phyloP scores from a whole-genome alignment of 1,139 yeast species.

The Magnusiomyces starmeri region DNA sequence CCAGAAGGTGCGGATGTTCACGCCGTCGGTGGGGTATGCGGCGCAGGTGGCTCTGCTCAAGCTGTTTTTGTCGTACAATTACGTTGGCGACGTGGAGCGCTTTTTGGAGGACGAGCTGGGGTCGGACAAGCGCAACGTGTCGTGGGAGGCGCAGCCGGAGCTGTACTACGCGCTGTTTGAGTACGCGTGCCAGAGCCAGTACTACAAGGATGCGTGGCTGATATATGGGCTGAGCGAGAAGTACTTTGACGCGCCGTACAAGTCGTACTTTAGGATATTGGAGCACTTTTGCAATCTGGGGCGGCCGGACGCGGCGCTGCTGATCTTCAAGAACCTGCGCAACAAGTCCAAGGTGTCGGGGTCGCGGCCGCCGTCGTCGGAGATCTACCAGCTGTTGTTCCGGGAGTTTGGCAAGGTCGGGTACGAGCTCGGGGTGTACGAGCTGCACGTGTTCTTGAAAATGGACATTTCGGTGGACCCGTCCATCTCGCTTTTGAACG shows the following conservation, averaged over 20 bases:
- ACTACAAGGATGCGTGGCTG: conserved; percentile 53
- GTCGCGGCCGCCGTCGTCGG: conserved; percentile 54
- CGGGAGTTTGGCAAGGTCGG: conserved; percentile 51
- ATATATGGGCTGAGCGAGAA: conserved; percentile 54
- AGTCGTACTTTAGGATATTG: conserved; percentile 54
- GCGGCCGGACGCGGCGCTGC: conserved; percentile 58
- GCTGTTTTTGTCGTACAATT: conserved; percentile 43
- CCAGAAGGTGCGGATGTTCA: conserved; percentile 36
- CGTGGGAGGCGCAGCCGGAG: conserved; percentile 31
- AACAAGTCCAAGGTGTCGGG: conserved; percentile 51
- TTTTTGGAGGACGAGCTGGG: conserved; percentile 53
- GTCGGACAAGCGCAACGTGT: conserved; percentile 34
- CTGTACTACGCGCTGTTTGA: conserved; percentile 41
- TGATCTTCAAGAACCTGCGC: conserved; percentile 58
- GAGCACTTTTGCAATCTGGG: conserved; percentile 50
- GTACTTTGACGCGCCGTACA: conserved; percentile 54
- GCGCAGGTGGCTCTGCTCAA: conserved; percentile 44
- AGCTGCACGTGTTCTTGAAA: conserved; percentile 57
- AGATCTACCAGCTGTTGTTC: conserved; percentile 58
- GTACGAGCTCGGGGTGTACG: conserved; percentile 63
- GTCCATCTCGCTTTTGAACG: conserved; percentile 53
- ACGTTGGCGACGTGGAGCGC: conserved; percentile 52
- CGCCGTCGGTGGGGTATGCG: conserved; percentile 36
- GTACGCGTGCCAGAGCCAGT: conserved; percentile 39
- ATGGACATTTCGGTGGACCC: conserved; percentile 57